Evolutionary conservation across 75 land plant genomes (phyloP), one percentile per base, ranked within the genome.

Genomic region (Pinus albicaulis): DNA sequence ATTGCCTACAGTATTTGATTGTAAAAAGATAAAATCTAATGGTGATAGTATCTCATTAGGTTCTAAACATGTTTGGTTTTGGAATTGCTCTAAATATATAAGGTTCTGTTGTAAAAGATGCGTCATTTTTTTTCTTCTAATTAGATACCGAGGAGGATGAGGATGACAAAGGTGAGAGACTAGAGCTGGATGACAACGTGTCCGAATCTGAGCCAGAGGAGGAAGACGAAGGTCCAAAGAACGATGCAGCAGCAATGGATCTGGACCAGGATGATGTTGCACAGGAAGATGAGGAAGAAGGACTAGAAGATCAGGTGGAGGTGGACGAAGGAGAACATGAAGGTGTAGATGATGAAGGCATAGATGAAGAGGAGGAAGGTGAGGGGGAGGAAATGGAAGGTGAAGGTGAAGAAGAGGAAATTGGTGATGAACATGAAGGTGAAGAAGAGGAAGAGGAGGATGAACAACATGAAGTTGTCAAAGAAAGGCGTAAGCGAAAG

Each of bases 181-280:
- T 91, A 36, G 92, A 91, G 4, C 57, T 91, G 22, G 92, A 88
- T 58, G 88, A 90, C 25, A 90, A 90, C 78, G 90, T 87, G 4
- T 82, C 87, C n/a, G 92, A 91, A 71, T 90, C 83, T 78, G 90
- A 91, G 62, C 80, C 86, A 64, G 92, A 90, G 31, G 81, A 83
- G 69, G 57, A 72, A 16, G 44, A 72, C 34, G 2, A 23, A 7
- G 74, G 34, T 72, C 34, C 53, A 4, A 72, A 24, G 57, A 19
- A 72, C 14, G 57, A 72, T 26, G 5, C 28, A 55, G 1, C n/a
- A 62, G 77, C 26, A 12, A 57, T 82, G 19, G 80, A 82, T 22
- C 65, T 25, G 15, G 80, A 66, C 3, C 55, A 73, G 31, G 83
- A 56, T 63, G 80, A 80, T 55, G 80, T 63, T 59, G 71, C 63